phyloP scores from a whole-genome alignment of 176 grass and related monocot genomes.

The Bonia amplexicaulis region DNA sequence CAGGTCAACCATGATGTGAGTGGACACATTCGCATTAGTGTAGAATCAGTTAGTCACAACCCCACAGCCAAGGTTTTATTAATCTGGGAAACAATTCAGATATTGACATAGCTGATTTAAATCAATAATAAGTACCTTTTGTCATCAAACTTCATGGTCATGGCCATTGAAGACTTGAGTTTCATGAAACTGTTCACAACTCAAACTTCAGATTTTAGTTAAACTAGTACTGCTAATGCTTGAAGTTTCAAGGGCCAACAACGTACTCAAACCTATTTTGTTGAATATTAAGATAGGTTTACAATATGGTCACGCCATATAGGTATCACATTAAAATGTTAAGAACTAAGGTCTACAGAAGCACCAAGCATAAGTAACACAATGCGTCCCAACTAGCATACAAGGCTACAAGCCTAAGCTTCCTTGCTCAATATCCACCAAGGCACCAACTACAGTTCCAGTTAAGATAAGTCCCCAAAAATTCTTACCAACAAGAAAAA shows the following conservation, averaged over 20 bases:
- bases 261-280: not conserved
- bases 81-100: not conserved
- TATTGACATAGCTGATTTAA: not conserved
- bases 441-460: not conserved
- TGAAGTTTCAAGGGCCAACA: not conserved
- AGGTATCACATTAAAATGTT: not conserved
- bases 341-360: not conserved
- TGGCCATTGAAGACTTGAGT: not conserved
- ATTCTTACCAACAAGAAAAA: not conserved
- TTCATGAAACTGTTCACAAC: conserved; percentile 6
- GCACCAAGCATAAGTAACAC: not conserved
- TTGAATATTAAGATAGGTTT: not conserved
- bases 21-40: not conserved
- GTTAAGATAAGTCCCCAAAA: not conserved
- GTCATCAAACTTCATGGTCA: not conserved
- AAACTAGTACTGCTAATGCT: not conserved
- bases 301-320: not conserved
- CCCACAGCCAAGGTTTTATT: not conserved
- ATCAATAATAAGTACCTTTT: not conserved
- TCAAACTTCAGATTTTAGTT: not conserved
- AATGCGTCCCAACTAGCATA: not conserved
- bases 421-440: not conserved
- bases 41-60: not conserved
- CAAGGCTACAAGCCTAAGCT: not conserved
- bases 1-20: not conserved